Evolutionary conservation across 441 rosid species (phyloP).

Genomic region (Manihot esculenta): DNA sequence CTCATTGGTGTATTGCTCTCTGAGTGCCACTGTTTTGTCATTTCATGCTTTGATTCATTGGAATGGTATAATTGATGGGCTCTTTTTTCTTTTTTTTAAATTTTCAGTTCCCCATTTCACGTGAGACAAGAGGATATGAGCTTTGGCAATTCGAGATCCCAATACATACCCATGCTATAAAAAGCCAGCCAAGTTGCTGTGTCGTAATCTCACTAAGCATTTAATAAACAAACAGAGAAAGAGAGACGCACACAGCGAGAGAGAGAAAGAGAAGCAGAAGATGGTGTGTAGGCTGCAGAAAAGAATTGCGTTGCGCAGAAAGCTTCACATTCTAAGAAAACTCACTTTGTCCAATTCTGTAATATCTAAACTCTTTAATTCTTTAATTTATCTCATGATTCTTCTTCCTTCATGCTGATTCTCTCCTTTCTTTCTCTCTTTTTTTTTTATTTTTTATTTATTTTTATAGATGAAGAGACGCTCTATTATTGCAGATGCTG

Average conservation of each 20-base stretch:
- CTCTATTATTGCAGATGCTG: conserved; percentile 37
- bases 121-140: conserved; percentile 28
- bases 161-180: conserved; percentile 31
- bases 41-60: too few relatives aligned
- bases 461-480: conserved; percentile 40
- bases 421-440: conserved; percentile 3
- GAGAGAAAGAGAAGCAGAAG: background rate
- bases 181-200: conserved; percentile 17
- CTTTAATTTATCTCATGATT: background rate
- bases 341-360: conserved; percentile 51
- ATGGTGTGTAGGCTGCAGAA: conserved; percentile 50
- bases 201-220: conserved; percentile 13
- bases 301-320: conserved; percentile 42
- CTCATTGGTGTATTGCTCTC: background rate
- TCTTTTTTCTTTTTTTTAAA: background rate
- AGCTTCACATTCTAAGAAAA: conserved; percentile 46
- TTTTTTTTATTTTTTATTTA: too few relatives aligned
- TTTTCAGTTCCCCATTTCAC: conserved; percentile 24
- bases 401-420: too few relatives aligned
- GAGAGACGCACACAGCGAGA: conserved; percentile 11
- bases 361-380: conserved; percentile 11
- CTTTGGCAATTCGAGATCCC: conserved; percentile 38
- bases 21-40: too few relatives aligned
- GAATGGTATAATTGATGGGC: background rate
- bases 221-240: conserved; percentile 11